These are phyloP conservation scores for Coniochaeta pulveracea DNA, from an alignment of 2,329 filamentous ascomycete species.

Conservation along the genomic window DNA sequence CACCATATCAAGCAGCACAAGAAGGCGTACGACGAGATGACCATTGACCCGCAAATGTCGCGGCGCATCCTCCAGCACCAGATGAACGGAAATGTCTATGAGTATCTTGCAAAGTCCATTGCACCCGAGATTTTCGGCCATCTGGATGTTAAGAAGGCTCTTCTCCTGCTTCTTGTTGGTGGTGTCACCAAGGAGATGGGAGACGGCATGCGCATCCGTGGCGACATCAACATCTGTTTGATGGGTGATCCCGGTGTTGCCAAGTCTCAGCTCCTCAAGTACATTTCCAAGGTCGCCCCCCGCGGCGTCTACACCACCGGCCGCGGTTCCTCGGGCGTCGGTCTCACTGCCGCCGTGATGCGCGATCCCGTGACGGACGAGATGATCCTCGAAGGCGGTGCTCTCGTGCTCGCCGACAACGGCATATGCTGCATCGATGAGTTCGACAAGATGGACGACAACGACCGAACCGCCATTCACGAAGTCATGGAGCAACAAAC, in stretches of 20 bases:
- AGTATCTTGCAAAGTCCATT: slow-evolving; percentile 90
- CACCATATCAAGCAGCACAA: slow-evolving; percentile 94
- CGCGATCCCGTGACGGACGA: slow-evolving; percentile 74
- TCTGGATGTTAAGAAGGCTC: slow-evolving; percentile 93
- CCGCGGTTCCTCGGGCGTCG: slow-evolving; percentile 70
- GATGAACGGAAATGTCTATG: slow-evolving; percentile 83
- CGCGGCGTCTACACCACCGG: slow-evolving; percentile 80
- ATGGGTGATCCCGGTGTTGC: slow-evolving; percentile 99
- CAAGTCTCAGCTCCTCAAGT: slow-evolving; percentile 96
- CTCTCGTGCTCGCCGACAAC: slow-evolving; percentile 69
- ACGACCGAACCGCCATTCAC: slow-evolving; percentile 72
- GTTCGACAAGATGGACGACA: slow-evolving; percentile 84
- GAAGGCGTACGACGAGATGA: slow-evolving; percentile 91
- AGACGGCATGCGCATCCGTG: slow-evolving; percentile 97
- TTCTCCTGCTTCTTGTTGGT: slow-evolving; percentile 88
- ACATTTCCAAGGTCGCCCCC: slow-evolving; percentile 95
- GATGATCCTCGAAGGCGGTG: slow-evolving; percentile 74
- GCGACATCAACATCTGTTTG: slow-evolving; percentile 95
- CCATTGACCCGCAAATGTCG: slow-evolving; percentile 68
- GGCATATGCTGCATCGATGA: slow-evolving; percentile 82
- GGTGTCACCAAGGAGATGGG: slow-evolving; percentile 95
- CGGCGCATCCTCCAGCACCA: slow-evolving; percentile 78
- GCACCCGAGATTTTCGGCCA: slow-evolving; percentile 96
- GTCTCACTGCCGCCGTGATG: slow-evolving; percentile 76
- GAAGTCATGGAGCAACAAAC: slow-evolving; percentile 87